A percentile compares a stretch with the other conserved stretches of the same genome.
phyloP scores from a whole-genome alignment of 1,284 basidiomycete species.

The Apiotrichum siamense region DNA sequence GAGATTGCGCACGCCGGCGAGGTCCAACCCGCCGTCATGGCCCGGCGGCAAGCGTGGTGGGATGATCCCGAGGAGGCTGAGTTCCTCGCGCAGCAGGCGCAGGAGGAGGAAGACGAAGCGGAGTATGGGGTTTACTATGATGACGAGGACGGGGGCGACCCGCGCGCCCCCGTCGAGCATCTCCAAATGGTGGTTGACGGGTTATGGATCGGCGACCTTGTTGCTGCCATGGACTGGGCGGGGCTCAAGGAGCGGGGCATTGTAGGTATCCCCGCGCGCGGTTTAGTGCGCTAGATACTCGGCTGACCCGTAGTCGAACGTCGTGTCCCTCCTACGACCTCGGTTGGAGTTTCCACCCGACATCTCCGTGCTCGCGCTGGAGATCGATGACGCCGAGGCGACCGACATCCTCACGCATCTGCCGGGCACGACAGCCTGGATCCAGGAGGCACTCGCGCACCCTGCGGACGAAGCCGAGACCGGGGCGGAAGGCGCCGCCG shows the following conservation, averaged over 20 bases:
- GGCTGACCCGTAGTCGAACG: slow-evolving; percentile 29
- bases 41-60: slow-evolving; percentile 7
- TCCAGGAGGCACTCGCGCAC: slow-evolving; percentile 59
- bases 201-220: slow-evolving; percentile 47
- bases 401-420: slow-evolving; percentile 69
- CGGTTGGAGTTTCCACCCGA: slow-evolving; percentile 28
- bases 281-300: neutral
- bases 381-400: slow-evolving; percentile 45
- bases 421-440: slow-evolving; percentile 69
- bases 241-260: slow-evolving; percentile 37
- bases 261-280: slow-evolving; percentile 23
- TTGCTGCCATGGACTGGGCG: slow-evolving; percentile 42
- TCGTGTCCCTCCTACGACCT: slow-evolving; percentile 41
- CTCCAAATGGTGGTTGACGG: slow-evolving; percentile 42
- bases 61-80: slow-evolving; percentile 35
- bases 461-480: neutral
- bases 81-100: slow-evolving; percentile 14
- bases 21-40: neutral
- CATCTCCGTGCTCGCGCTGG: slow-evolving; percentile 35
- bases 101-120: no score
- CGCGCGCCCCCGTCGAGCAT: slow-evolving; percentile 30
- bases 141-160: slow-evolving; percentile 12
- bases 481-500: neutral
- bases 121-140: no score
- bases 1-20: slow-evolving; percentile 4